Evolutionary conservation across 176 grass and related monocot genomes (phyloP), one percentile per base, ranked within the genome.

Genomic region (Zea luxurians): DNA sequence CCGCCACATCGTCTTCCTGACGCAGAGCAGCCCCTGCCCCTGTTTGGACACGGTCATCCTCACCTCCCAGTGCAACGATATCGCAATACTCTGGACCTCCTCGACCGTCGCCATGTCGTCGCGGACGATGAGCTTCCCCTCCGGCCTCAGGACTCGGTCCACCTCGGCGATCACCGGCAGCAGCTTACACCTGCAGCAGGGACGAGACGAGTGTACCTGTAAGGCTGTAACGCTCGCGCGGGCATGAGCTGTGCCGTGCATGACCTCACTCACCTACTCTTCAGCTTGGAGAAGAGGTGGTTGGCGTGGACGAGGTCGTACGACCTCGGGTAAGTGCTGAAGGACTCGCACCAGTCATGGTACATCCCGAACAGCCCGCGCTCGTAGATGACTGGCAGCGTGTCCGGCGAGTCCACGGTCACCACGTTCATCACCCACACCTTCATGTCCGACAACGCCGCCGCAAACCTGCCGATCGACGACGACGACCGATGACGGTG

Each of bases 111-210:
- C 86, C 47, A 11, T 18, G 59, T 85, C 82, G 20, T 97, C 94
- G 10, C 89, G 76, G 37, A 91, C 84, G 64, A 93, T 91, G 57
- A 97, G 77, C 61, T 86, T 88, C 10, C 94, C 94, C 38, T 82
- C 79, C 4, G 94, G 94, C 81, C 94, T 83, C 11, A 97, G 49
- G 55, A 97, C 84, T 70, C 94, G 82, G 88, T 93, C 94, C 64
- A 93, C 91, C 85, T 97, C 94, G 8, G 41, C 84, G 2, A 97
- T 83, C 47, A 86, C 79, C n/a, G 82, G 66, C 75, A 83, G 68
- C 40, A 93, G 67, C 7, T 88, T 84, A 48, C 94, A 97, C 80
- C 91, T 95, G 77, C 40, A 83, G 11, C 43, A 4, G 21, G 13
- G 36, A 73, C 13, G 16, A 61, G 8, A 60, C 8, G 20, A 60